Evolutionary conservation across 768 basidiomycete genomes (phyloP).

Genomic region (Psilocybe tampanensis): DNA sequence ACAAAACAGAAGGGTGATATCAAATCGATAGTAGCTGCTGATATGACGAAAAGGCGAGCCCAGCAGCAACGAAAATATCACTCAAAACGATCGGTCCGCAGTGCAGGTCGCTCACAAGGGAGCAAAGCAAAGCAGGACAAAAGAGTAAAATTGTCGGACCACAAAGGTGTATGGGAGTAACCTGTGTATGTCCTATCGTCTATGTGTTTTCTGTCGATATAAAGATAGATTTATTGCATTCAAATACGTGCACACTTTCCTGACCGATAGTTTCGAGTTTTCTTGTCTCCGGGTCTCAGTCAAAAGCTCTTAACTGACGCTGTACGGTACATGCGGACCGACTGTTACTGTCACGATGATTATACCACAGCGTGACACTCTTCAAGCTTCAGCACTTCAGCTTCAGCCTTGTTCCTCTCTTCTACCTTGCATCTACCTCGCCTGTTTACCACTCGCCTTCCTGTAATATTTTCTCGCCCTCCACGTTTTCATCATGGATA

Average conservation of each 20-base stretch:
- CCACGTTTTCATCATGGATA: conserved; percentile 45
- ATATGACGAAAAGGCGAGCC: conserved; percentile 59
- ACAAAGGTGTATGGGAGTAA: conserved; percentile 63
- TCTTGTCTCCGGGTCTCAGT: no score
- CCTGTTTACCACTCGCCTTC: not conserved
- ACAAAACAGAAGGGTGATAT: conserved; percentile 38
- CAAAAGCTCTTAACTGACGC: no score
- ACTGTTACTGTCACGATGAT: not conserved
- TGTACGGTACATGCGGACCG: no score
- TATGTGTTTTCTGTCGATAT: not conserved
- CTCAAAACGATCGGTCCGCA: conserved; percentile 65
- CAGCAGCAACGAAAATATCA: conserved; percentile 78
- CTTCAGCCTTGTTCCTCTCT: not conserved
- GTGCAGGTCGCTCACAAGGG: conserved; percentile 71
- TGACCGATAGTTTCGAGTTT: no score
- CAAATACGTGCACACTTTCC: no score
- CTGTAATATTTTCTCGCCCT: not conserved
- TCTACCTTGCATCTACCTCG: not conserved
- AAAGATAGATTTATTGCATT: no score
- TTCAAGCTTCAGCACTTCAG: not conserved
- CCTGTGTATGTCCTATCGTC: not conserved
- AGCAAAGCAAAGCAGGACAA: conserved; percentile 86
- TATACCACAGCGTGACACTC: not conserved
- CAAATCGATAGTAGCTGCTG: conserved; percentile 60
- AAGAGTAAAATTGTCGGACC: conserved; percentile 57